Base-by-base conservation (phyloP, 192 early-diverging fungal genomes). In the Backusella liffmaniae region DNA sequence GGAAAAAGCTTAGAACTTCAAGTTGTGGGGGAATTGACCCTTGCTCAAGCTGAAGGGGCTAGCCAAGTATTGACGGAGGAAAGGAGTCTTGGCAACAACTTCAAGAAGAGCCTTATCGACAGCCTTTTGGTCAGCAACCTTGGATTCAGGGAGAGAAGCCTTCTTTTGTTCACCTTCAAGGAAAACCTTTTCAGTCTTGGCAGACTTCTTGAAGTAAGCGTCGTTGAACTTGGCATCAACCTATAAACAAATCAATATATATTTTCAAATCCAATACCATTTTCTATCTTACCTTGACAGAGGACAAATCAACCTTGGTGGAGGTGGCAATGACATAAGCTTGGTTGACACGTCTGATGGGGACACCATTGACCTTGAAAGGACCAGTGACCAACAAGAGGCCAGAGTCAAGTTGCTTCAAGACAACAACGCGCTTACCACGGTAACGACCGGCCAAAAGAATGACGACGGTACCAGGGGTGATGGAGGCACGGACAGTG, bases 281-380 rank as follows among this genome's bases (percentile, higher is more conserved):
- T n/a, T n/a, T n/a, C n/a, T n/a, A n/a, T n/a, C n/a, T n/a, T 82
- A 72, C 89, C 83, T 89, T 88, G 82, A 92, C 88, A 73, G 86
- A 82, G 74, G 91, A 86, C 62, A 99, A 71, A 80, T 99, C 96
- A 68, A 99, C 83, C 91, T 97, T 98, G 90, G 98, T 98, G 78
- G 98, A 98, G 83, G 97, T 99, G 80, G 97, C 97, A 85, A 98
- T 93, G 80, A 96, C 98, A 89, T 97, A 99, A 79, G 97, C 96
- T 90, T 97, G 96, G 94, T 98, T 96, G 84, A 99, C 96, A 70
- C 98, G 94, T 75, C 93, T 91, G 72, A 99, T 87, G 66, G 98
- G 98, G 68, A 99, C 95, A 80, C 98, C 98, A 91, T 99, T 99
- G 88, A 97, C 84, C 90, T 95, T 95, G 93, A 94, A 96, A 76